Evolutionary conservation across 805 yeast genomes (phyloP).

Genomic region (Cyberlindnera xylosilytica): DNA sequence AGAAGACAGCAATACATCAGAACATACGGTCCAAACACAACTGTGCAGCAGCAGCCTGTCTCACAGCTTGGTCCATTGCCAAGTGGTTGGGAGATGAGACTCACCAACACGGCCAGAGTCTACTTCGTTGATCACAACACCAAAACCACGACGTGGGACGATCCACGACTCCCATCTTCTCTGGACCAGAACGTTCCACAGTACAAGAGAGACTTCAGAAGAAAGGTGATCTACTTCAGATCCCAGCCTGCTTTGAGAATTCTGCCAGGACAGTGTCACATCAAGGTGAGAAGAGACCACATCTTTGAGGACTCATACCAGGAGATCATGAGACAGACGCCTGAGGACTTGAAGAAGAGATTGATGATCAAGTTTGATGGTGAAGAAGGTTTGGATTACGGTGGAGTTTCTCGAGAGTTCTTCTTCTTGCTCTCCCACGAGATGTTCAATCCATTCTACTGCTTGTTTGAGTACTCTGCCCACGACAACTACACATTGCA

Average conservation of each 20-base stretch:
- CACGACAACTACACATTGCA: slow-evolving; percentile 97
- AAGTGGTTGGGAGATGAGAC: slow-evolving; percentile 99
- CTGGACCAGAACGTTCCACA: slow-evolving; percentile 98
- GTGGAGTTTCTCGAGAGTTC: slow-evolving; percentile 98
- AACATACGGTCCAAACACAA: slow-evolving; percentile 84
- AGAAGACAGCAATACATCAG: slow-evolving; percentile 97
- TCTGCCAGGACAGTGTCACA: slow-evolving; percentile 97
- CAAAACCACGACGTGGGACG: slow-evolving; percentile 99
- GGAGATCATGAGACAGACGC: slow-evolving; percentile 98
- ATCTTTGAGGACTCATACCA: slow-evolving; percentile 97
- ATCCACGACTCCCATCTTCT: slow-evolving; percentile 96
- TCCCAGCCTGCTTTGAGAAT: slow-evolving; percentile 97
- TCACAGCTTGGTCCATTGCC: slow-evolving; percentile 98
- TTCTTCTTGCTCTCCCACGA: slow-evolving; percentile 96
- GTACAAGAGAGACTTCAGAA: slow-evolving; percentile 97
- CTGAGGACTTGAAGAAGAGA: slow-evolving; percentile 96
- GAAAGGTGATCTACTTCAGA: slow-evolving; percentile 95
- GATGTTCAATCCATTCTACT: slow-evolving; percentile 97
- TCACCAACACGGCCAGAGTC: slow-evolving; percentile 97
- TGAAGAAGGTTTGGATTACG: slow-evolving; percentile 98
- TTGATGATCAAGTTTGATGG: slow-evolving; percentile 98
- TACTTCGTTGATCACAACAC: slow-evolving; percentile 99
- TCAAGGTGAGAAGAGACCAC: slow-evolving; percentile 94
- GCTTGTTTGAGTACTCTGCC: slow-evolving; percentile 95
- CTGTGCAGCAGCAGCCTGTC: slow-evolving; percentile 97